Base-by-base conservation (phyloP, 306 rosid species). In the Rosa lucieae region DNA sequence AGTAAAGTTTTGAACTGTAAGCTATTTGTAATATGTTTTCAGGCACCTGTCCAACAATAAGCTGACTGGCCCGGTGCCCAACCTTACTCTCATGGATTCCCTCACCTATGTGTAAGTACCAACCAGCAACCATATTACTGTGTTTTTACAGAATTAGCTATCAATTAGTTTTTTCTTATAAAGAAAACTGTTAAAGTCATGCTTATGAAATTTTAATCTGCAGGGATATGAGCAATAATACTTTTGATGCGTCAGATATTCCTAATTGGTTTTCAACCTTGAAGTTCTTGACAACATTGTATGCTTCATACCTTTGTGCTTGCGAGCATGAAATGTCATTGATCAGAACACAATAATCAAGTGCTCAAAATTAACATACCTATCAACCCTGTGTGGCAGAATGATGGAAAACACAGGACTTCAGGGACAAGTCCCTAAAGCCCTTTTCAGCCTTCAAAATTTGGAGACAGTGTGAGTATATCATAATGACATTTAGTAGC, bases 1-100 rank as follows among this genome's bases (percentile, higher is more conserved):
- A 40, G 5, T 40, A 40, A 0, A 40, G 43, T 40, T 40, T 32
- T 40, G 7, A 40, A 40, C 7, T 40, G 43, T 40, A 40, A 0
- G 53, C 58, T 84, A 71, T 17, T 14, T 51, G 29, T 29, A 29
- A 29, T 29, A 29, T 29, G 20, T 59, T 77, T 74, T 76, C 81
- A 92, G 97, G 90, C 39, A 52, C 75, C 74, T 90, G 82, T 90
- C 93, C 74, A 82, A 86, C 85, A 92, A 92, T 58, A 79, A 55
- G 84, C 81, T 92, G 67, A 78, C 78, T 44, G 97, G 97, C 53
- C 59, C 81, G 47, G 3, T 82, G 35, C 97, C 93, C 12, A 79
- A 79, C 84, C 94, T 92, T 40, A 72, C 75, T 43, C 83, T 86
- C 83, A 76, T 89, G 89, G 77, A 51, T 14, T 18, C 1, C 53